Base-by-base conservation (phyloP, 2,329 filamentous ascomycete species). In the Penicillium brevicompactum region DNA sequence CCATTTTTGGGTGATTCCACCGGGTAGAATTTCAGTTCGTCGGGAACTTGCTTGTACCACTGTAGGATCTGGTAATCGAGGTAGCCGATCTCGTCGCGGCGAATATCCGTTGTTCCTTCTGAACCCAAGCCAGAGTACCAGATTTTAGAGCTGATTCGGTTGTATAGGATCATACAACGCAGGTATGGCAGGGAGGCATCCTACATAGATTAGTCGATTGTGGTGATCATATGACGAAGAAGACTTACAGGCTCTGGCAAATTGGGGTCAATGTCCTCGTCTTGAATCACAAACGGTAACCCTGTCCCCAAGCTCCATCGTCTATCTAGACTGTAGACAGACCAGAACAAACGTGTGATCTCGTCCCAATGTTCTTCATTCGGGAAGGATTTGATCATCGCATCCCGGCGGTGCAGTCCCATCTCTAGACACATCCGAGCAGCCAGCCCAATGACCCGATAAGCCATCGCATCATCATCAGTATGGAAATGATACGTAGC, bases 241-340 rank as follows among this genome's bases (percentile, higher is more conserved):
- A 27, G 22, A 59, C 76, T 71, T 77, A 95, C 91, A 27, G 92
- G 92, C 66, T 89, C 87, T 2, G 90, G 91, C 21, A 97, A 76
- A 49, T 84, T 83, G 0, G 87, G 85, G 66, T 96, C 92, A 57
- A 96, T 90, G 68, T 96, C 91, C 14, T 89, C 84, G 67, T 96
- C 92, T 61, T 93, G 88, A 34, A 96, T 80, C 2, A 90, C 87
- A 75, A 91, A 96, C 0, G 92, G 92, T 71, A 96, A 82, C 0
- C 92, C 92, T 0, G 90, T 92, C n/a, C 88, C 90, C 64, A 96
- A 91, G 60, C 89, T 91, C 91, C 91, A 96, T 48, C 92, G 82
- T 38, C 91, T 82, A 70, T 96, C 92, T 38, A 96, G 79, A 4
- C 92, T 87, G 67, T 94, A 96, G 16, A 92, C 86, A 1, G 88